phyloP scores from a whole-genome alignment of 2,329 filamentous ascomycete species.

The Pseudogymnoascus sp. region DNA sequence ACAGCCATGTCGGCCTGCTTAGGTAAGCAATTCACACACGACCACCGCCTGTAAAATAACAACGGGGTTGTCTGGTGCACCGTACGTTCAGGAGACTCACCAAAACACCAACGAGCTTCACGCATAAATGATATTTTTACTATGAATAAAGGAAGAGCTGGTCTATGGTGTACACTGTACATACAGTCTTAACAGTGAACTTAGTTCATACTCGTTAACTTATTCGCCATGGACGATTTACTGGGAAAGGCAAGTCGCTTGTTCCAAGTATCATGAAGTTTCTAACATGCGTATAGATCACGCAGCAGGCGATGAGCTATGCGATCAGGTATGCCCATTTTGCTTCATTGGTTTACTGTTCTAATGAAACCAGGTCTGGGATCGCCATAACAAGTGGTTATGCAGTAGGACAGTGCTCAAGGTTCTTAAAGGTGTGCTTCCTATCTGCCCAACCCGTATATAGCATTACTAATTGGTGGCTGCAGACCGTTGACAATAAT shows the following conservation, averaged over 20 bases:
- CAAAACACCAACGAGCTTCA: slow-evolving; percentile 9
- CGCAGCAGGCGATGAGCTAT: slow-evolving; percentile 66
- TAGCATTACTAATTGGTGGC: not conserved
- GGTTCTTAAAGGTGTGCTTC: slow-evolving; percentile 59
- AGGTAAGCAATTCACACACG: slow-evolving; percentile 7
- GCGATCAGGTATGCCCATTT: slow-evolving; percentile 52
- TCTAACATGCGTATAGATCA: slow-evolving; percentile 41
- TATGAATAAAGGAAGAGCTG: not conserved
- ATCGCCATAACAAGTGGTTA: slow-evolving; percentile 80
- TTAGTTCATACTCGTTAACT: not conserved
- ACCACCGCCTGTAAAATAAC: slow-evolving; percentile 1
- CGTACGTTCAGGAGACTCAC: not conserved
- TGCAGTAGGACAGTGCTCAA: slow-evolving; percentile 74
- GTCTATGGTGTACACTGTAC: not conserved
- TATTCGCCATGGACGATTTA: slow-evolving; percentile 36
- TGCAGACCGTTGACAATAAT: slow-evolving; percentile 61
- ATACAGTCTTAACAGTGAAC: not conserved
- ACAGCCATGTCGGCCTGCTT: not conserved
- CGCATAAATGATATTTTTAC: not conserved
- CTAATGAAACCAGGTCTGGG: slow-evolving; percentile 50
- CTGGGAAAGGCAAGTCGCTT: slow-evolving; percentile 47
- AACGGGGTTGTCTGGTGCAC: slow-evolving; percentile 8
- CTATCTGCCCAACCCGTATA: not conserved
- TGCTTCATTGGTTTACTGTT: not conserved
- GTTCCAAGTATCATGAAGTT: not conserved